These are phyloP conservation scores for Arthrobotrys musiformis DNA, from an alignment of 2,329 filamentous ascomycete genomes.

Conservation along the genomic window DNA sequence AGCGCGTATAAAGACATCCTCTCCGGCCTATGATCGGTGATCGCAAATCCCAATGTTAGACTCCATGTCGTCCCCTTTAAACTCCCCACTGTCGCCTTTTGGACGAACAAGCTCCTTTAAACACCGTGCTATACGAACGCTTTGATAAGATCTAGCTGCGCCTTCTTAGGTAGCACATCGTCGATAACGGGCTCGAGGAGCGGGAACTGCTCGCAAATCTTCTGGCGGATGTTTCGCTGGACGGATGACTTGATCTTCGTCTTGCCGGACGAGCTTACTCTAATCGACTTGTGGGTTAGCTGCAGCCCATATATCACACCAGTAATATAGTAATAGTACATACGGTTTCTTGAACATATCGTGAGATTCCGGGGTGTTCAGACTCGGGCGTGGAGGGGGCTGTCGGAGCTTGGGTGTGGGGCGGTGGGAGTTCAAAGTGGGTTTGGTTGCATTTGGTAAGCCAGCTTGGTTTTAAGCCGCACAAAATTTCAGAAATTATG, in stretches of 20 bases:
- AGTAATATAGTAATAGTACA: constrained; percentile 60
- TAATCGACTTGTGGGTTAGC: constrained; percentile 62
- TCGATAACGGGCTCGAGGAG: constrained; percentile 88
- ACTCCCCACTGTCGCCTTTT: background rate
- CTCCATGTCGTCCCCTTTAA: background rate
- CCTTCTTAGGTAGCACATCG: constrained; percentile 93
- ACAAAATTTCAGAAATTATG: constrained; percentile 45
- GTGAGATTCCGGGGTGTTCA: constrained; percentile 58
- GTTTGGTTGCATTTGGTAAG: constrained; percentile 42
- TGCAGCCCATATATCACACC: constrained; percentile 1
- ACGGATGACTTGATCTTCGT: constrained; percentile 98
- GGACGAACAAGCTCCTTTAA: constrained; percentile 1
- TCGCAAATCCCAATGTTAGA: constrained; percentile 11
- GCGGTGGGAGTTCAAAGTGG: constrained; percentile 15
- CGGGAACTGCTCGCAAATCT: constrained; percentile 85
- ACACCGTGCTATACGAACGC: constrained; percentile 60
- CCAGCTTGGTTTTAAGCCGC: constrained; percentile 49
- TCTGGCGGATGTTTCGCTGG: constrained; percentile 84
- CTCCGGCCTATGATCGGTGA: constrained; percentile 71
- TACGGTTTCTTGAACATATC: constrained; percentile 96
- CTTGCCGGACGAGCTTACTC: constrained; percentile 78
- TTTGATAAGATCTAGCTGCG: constrained; percentile 88
- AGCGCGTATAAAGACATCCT: constrained; percentile 88
- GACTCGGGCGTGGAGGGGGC: background rate
- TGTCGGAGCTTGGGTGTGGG: constrained; percentile 30